Percentiles rank a stretch among this genome's conserved stretches.
These are phyloP conservation scores for Vigna radiata DNA, from an alignment of 306 rosid species.

Conservation along the genomic window DNA sequence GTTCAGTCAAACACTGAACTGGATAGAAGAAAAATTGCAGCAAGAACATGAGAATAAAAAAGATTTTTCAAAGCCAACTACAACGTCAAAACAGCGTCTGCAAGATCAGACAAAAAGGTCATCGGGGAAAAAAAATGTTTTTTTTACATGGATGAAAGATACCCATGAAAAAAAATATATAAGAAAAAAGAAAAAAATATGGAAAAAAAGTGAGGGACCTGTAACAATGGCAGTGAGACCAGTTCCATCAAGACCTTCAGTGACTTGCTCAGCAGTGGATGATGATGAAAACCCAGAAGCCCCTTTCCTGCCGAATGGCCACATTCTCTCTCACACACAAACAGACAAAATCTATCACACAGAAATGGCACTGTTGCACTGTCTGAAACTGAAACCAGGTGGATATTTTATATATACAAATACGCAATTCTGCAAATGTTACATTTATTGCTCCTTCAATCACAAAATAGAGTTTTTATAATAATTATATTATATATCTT, in stretches of 20 bases:
- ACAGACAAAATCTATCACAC: not conserved
- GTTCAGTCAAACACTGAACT: not conserved
- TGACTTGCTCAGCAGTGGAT: constrained; percentile 83
- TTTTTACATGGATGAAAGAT: not conserved
- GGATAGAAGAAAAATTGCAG: not conserved
- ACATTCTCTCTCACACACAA: constrained; percentile 47
- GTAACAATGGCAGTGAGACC: constrained; percentile 92
- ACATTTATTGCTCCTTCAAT: not conserved
- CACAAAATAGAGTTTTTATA: too few species aligned
- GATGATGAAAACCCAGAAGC: constrained; percentile 78
- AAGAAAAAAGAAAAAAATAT: not conserved
- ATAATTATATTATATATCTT: too few species aligned
- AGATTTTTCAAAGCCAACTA: not conserved
- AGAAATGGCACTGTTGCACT: not conserved
- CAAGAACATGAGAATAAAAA: not conserved
- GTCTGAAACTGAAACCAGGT: not conserved
- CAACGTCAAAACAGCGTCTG: not conserved
- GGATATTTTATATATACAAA: not conserved
- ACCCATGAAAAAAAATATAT: not conserved
- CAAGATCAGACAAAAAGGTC: not conserved
- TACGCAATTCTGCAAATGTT: not conserved
- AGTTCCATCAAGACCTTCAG: constrained; percentile 74
- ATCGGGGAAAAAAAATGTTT: not conserved
- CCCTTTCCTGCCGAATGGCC: constrained; percentile 72
- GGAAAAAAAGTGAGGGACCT: constrained; percentile 46